Base-by-base conservation (phyloP, 106 monocot genomes). In the Triglochin maritima region DNA sequence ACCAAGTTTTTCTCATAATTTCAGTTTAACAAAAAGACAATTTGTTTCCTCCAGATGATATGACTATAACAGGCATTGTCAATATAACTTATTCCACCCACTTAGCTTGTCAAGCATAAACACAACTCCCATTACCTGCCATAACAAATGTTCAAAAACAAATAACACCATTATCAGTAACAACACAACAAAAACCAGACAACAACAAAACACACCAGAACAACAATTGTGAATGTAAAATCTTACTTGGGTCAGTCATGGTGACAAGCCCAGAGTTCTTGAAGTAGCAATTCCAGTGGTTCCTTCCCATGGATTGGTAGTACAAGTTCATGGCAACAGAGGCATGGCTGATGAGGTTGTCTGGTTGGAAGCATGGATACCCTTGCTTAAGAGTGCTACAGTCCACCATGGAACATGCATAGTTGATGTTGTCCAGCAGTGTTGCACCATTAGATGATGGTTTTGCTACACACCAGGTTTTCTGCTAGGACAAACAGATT, bases 311-410 rank as follows among this genome's bases (percentile, higher is more conserved):
- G 61, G 68, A 60, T 14, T 68, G 60, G 42, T 75, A 75, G 52
- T 75, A 75, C 11, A 75, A 49, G 44, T 75, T 75, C 75, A 75
- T 75, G 75, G 75, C 75, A 48, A 75, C 75, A 44, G 68, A 75
- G 46, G 75, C 67, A 17, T 66, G 75, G 52, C 42, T 68, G 60
- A 68, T 50, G 15, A 41, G 59, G 57, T 65, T 75, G 60, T 60
- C 62, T 59, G 75, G 75, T 50, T 67, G 44, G 60, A 52, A 59
- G 61, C 75, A 75, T 7, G 60, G 49, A 50, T 53, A 49, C 0
- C 68, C 68, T 3, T 44, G 15, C 49, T 49, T 48, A 49, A 68
- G 10, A 4, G 62, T 46, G 44, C 48, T 12, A 59, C 75, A 75
- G 67, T 75, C 75, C 51, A 62, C 68, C 41, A 51, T 50, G 52